Evolutionary conservation across 768 basidiomycete species (phyloP), one percentile per base, ranked within the genome.

Genomic region (Russula virescens): DNA sequence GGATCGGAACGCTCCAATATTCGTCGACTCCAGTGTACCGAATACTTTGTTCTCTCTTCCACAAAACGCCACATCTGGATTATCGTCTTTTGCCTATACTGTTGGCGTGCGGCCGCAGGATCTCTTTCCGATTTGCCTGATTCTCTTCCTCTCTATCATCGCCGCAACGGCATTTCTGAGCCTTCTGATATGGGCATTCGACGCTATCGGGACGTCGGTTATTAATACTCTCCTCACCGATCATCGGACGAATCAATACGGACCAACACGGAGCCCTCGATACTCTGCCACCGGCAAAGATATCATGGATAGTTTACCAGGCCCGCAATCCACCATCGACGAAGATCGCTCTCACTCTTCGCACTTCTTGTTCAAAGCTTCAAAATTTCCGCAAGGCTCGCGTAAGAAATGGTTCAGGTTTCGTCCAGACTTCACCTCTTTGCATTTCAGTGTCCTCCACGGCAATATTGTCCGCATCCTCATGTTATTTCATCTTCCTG

Each of bases 381-480:
- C 79, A 5, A 74, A 75, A 21, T 78, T 80, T 60, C 71, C 74
- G 8, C 64, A 75, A 19, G 68, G 72, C 5, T 66, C 72, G 13
- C 68, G 75, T 40, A 72, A 69, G 74, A 69, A 74, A 52, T 86
- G 84, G 83, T 81, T 80, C 78, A 75, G 79, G 55, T 66, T 82
- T 26, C 81, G 85, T 50, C 78, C 81, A 38, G 81, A 85, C 67
- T 80, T 88, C 63, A 85, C 84, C 54, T 88, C 89, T 19, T 90
- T 94, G 75, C 91, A 94, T 71, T 81, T 85, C 19, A 88, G 83
- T 67, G 83, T 91, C 55, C 76, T 93, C 57, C 86, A 90, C 66
- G 96, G 96, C 49, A 98, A 97, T 73, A 84, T 98, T 62, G 86
- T 95, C 62, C 89, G 96, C 63, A 78, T 98, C 60, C 83, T 98